phyloP scores from a whole-genome alignment of 208 protist species.

The Trypanosoma lewisi region DNA sequence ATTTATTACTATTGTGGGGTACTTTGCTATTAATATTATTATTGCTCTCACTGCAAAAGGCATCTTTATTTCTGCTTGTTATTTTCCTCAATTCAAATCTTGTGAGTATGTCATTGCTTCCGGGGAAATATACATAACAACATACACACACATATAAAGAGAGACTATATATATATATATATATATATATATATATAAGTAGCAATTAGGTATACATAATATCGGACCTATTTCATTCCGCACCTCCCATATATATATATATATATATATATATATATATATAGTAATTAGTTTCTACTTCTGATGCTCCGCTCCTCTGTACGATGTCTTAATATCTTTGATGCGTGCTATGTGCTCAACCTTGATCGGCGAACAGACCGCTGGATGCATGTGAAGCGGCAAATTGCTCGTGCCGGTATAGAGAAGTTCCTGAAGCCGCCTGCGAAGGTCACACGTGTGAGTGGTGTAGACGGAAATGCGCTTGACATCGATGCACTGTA shows the following conservation, averaged over 20 bases:
- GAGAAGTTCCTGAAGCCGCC: constrained; percentile 45
- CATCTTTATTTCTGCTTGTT: background rate
- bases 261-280: background rate
- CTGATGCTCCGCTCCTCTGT: constrained; percentile 41
- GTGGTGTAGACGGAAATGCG: constrained; percentile 63
- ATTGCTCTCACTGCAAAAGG: no score
- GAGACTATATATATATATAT: no score
- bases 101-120: no score
- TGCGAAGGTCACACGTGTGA: constrained; percentile 58
- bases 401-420: constrained; percentile 57
- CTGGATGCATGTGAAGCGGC: constrained; percentile 65
- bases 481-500: constrained; percentile 62
- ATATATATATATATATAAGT: no score
- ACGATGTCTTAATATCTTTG: constrained; percentile 54
- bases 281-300: no score
- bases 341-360: constrained; percentile 90
- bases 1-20: no score
- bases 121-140: no score
- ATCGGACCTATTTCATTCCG: no score
- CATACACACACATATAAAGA: no score
- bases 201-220: no score
- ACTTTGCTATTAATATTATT: no score
- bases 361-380: constrained; percentile 82
- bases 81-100: no score
- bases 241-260: background rate